Conservation (phyloP, 805 yeast species). For the Zygoascus tannicola region DNA sequence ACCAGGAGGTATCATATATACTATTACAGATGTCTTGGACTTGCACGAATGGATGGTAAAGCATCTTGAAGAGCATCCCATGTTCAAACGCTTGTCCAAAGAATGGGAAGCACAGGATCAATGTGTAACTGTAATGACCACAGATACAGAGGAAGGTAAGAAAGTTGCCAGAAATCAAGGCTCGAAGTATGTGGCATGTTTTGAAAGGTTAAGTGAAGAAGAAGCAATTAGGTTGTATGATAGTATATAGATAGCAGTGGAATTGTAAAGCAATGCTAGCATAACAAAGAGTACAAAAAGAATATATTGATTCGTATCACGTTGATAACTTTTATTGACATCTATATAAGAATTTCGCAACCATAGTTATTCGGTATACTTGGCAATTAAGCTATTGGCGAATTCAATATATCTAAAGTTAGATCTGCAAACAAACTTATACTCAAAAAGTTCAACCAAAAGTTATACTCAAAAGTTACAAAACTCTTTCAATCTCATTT, state of each 20-base stretch:
- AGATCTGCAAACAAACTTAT: too few species aligned
- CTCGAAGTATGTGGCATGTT: constrained; percentile 80
- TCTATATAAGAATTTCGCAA: too few species aligned
- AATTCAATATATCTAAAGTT: constrained; percentile 25
- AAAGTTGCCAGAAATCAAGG: constrained; percentile 91
- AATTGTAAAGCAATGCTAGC: too few species aligned
- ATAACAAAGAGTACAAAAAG: too few species aligned
- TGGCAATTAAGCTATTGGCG: constrained; percentile 26
- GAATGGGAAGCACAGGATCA: constrained; percentile 75
- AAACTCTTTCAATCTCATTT: too few species aligned
- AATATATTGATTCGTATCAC: too few species aligned
- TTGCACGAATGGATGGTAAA: constrained; percentile 93
- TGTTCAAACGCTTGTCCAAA: constrained; percentile 68
- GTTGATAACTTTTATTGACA: too few species aligned
- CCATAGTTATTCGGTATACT: constrained; percentile 14
- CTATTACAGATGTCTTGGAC: constrained; percentile 93
- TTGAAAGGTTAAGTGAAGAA: constrained; percentile 41
- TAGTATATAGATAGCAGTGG: too few species aligned
- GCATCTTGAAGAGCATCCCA: constrained; percentile 83
- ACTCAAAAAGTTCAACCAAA: too few species aligned
- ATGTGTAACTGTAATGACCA: constrained; percentile 81
- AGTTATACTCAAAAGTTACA: too few species aligned
- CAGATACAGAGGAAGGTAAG: constrained; percentile 96
- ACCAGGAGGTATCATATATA: constrained; percentile 83
- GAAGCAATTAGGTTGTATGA: constrained; percentile 7